These are phyloP conservation scores for Stemphylium beticola DNA, from an alignment of 2,329 filamentous ascomycete species.

Conservation along the genomic window DNA sequence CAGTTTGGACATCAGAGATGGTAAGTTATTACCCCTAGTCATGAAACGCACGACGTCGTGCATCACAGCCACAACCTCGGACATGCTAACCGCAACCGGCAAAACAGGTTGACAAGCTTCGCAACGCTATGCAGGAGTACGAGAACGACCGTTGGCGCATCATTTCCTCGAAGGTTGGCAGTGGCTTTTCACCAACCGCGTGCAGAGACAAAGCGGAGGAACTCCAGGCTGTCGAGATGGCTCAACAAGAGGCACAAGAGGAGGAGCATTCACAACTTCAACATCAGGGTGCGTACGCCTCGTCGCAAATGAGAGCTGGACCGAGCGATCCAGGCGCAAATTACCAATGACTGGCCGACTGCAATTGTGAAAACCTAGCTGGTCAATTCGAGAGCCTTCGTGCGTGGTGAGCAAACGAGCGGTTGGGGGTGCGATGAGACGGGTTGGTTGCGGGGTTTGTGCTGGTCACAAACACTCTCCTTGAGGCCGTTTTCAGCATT, in stretches of 20 bases:
- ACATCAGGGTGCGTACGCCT: constrained; percentile 40
- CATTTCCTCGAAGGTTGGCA: constrained; percentile 87
- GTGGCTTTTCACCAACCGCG: constrained; percentile 83
- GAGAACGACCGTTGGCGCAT: constrained; percentile 94
- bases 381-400: constrained; percentile 34
- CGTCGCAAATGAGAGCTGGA: constrained; percentile 39
- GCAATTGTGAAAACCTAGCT: constrained; percentile 15
- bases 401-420: constrained; percentile 31
- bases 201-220: constrained; percentile 81
- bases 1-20: constrained; percentile 91
- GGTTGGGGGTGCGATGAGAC: constrained; percentile 10
- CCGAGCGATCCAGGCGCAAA: constrained; percentile 40
- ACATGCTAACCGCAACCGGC: constrained; percentile 43
- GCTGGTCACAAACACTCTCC: constrained; percentile 38
- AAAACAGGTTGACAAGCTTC: constrained; percentile 75
- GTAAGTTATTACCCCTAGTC: constrained; percentile 60
- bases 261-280: constrained; percentile 31
- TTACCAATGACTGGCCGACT: constrained; percentile 47
- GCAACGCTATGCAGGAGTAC: constrained; percentile 79
- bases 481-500: constrained; percentile 4
- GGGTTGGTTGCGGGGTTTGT: constrained; percentile 27
- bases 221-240: constrained; percentile 51
- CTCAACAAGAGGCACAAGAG: constrained; percentile 28
- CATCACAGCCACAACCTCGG: constrained; percentile 35
- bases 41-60: constrained; percentile 48